These are phyloP conservation scores for Fusarium cicatricum DNA, from an alignment of 2,329 filamentous ascomycete species.

Conservation along the genomic window DNA sequence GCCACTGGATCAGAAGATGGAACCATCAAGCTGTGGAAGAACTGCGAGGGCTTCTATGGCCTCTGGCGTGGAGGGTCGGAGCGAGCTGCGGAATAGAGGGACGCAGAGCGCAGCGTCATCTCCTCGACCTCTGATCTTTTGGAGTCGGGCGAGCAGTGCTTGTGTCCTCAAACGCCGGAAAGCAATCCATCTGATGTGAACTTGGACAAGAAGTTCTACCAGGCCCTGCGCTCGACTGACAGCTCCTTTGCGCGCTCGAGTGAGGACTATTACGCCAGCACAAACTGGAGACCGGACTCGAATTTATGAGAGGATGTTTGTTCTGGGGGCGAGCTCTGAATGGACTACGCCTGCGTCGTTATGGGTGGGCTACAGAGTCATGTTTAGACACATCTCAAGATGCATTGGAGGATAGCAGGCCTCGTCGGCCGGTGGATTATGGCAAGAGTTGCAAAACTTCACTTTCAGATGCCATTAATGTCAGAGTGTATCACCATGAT, in stretches of 20 bases:
- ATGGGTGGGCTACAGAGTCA: conserved; percentile 8
- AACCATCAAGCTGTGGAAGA: conserved; percentile 92
- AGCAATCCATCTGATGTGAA: conserved; percentile 24
- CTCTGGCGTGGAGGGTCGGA: conserved; percentile 65
- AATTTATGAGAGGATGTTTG: not conserved
- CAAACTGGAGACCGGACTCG: not conserved
- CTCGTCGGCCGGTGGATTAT: conserved; percentile 19
- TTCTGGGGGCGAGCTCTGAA: no score
- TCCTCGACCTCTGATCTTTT: conserved; percentile 27
- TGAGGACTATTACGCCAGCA: not conserved
- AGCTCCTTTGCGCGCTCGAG: conserved; percentile 6
- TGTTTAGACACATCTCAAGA: conserved; percentile 26
- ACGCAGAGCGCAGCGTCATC: conserved; percentile 37
- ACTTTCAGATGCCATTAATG: conserved; percentile 24
- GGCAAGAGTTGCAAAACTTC: conserved; percentile 13
- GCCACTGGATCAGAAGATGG: conserved; percentile 97
- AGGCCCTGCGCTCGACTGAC: not conserved
- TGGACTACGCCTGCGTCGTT: not conserved
- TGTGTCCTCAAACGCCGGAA: conserved; percentile 10
- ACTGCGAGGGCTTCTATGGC: conserved; percentile 71
- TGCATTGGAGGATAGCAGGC: conserved; percentile 20
- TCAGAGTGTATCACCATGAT: conserved; percentile 22
- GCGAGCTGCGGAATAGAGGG: conserved; percentile 49
- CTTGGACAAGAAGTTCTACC: conserved; percentile 1
- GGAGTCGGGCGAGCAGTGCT: conserved; percentile 13